These are phyloP conservation scores for Astrocystis sublimbata DNA, from an alignment of 495 filamentous ascomycete genomes.

Conservation along the genomic window DNA sequence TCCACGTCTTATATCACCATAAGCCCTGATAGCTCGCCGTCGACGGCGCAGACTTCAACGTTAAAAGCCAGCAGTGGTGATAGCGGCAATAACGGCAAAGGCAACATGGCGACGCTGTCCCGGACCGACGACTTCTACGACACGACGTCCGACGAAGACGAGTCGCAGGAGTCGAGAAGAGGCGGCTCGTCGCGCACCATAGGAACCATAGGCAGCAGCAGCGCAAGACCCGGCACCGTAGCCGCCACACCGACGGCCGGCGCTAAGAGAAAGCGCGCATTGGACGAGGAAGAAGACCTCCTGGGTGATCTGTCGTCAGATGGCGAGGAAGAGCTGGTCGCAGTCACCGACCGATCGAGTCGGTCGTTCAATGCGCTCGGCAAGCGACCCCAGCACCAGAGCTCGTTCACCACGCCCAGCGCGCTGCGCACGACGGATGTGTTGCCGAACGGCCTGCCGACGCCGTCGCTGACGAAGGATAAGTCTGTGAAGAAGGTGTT, in stretches of 20 bases:
- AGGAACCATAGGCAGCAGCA: background rate
- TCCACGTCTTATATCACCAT: background rate
- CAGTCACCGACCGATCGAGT: conserved; percentile 18
- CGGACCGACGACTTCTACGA: background rate
- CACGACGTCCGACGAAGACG: background rate
- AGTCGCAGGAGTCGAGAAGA: background rate
- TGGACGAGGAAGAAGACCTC: conserved; percentile 17
- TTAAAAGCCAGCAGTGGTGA: background rate
- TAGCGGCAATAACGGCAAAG: no score
- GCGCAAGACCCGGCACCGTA: background rate
- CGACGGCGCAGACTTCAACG: conserved; percentile 15
- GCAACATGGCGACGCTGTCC: no score
- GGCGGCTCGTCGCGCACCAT: background rate
- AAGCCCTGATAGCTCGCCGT: background rate
- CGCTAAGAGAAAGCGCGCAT: conserved; percentile 25
- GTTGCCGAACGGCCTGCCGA: conserved; percentile 24
- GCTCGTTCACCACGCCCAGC: conserved; percentile 1
- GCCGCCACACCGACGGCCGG: background rate
- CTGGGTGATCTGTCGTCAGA: conserved; percentile 26
- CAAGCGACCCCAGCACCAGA: background rate
- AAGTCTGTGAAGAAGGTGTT: conserved; percentile 26
- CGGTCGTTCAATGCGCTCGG: conserved; percentile 14
- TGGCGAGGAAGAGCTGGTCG: conserved; percentile 25
- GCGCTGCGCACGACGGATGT: background rate
- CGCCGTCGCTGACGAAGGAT: conserved; percentile 26